These are phyloP conservation scores for Urostyla sp. DNA, from an alignment of 73 alveolate genomes.

Conservation along the genomic window DNA sequence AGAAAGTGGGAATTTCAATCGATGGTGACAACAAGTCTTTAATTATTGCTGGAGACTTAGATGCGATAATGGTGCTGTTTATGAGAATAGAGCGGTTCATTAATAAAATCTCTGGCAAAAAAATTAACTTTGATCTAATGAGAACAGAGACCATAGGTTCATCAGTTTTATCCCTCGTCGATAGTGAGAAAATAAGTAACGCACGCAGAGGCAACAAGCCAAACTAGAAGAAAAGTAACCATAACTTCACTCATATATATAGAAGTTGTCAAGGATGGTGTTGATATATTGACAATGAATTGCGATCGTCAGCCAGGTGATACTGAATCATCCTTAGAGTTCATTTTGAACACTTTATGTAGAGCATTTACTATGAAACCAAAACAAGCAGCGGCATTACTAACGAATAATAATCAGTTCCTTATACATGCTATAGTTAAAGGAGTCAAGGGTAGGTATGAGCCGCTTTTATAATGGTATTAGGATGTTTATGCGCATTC, in stretches of 20 bases:
- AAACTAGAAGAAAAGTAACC: slow-evolving; percentile 3
- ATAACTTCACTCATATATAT: not conserved
- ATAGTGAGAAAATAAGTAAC: slow-evolving; percentile 22
- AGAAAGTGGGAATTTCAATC: slow-evolving; percentile 60
- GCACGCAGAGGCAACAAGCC: slow-evolving; percentile 44
- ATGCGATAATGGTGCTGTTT: slow-evolving; percentile 26
- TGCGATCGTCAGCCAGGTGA: slow-evolving; percentile 66
- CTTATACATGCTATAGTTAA: slow-evolving; percentile 86
- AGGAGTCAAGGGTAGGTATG: slow-evolving; percentile 91
- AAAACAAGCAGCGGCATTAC: slow-evolving; percentile 86
- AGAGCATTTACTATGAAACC: slow-evolving; percentile 68
- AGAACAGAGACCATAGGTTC: not conserved
- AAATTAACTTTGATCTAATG: slow-evolving; percentile 34
- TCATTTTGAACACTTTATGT: slow-evolving; percentile 71
- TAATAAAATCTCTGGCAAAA: slow-evolving; percentile 35
- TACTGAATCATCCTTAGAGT: slow-evolving; percentile 67
- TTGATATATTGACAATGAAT: slow-evolving; percentile 69
- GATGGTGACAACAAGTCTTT: slow-evolving; percentile 75
- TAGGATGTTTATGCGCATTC: slow-evolving; percentile 76
- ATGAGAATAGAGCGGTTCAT: slow-evolving; percentile 36
- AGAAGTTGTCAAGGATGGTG: slow-evolving; percentile 72
- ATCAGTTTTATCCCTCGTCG: not conserved
- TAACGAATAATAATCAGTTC: slow-evolving; percentile 82
- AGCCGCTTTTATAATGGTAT: slow-evolving; percentile 78
- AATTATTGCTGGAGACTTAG: slow-evolving; percentile 73